These are phyloP conservation scores for Blumeriella jaapii DNA, from an alignment of 2,329 filamentous ascomycete species.

Conservation along the genomic window DNA sequence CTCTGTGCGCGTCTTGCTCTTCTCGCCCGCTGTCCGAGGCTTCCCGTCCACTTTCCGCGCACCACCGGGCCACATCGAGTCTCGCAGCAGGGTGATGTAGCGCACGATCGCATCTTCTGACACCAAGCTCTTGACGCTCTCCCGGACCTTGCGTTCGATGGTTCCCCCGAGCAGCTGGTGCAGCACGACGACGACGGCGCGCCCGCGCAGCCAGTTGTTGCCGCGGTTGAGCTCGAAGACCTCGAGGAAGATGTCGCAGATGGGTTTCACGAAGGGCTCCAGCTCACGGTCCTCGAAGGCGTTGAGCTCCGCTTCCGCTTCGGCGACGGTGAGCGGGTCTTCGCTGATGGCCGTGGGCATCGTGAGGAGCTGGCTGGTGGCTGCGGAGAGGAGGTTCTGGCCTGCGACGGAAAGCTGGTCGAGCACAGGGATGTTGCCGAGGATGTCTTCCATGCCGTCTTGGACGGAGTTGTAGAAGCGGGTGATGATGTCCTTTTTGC, in stretches of 20 bases:
- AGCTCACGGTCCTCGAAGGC: slow-evolving; percentile 84
- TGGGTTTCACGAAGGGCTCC: slow-evolving; percentile 95
- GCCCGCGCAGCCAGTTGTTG: slow-evolving; percentile 93
- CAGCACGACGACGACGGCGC: slow-evolving; percentile 89
- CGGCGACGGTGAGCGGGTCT: slow-evolving; percentile 44
- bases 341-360: slow-evolving; percentile 41
- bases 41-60: slow-evolving; percentile 36
- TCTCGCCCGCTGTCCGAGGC: slow-evolving; percentile 58
- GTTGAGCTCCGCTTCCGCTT: slow-evolving; percentile 87
- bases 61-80: slow-evolving; percentile 73
- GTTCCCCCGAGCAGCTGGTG: slow-evolving; percentile 93
- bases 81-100: slow-evolving; percentile 63
- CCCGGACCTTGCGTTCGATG: slow-evolving; percentile 88
- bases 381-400: slow-evolving; percentile 78
- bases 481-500: slow-evolving; percentile 77
- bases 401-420: slow-evolving; percentile 89
- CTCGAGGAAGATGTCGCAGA: slow-evolving; percentile 94
- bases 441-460: slow-evolving; percentile 95
- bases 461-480: slow-evolving; percentile 93
- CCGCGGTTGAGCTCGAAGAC: slow-evolving; percentile 88
- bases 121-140: slow-evolving; percentile 61
- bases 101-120: slow-evolving; percentile 69
- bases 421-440: slow-evolving; percentile 89
- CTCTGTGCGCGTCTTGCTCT: slow-evolving; percentile 70
- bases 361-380: slow-evolving; percentile 49